A percentile compares a stretch with the other conserved stretches of the same genome.
Evolutionary conservation across 108 stramenopile species (phyloP).

Genomic region (Licmophora abbreviata): DNA sequence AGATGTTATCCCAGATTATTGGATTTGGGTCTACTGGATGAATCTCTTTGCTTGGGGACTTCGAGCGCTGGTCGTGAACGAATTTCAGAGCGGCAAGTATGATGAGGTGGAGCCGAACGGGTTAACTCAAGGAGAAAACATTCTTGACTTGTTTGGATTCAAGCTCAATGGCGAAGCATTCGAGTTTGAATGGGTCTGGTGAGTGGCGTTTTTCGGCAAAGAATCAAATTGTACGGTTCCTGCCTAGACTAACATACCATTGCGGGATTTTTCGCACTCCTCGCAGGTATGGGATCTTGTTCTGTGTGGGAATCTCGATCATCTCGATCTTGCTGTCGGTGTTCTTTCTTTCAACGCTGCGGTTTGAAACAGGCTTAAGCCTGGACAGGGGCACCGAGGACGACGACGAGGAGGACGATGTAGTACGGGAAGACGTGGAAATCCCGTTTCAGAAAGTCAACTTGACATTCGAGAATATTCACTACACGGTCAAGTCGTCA

Average conservation of each 20-base stretch:
- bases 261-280: neutral
- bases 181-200: conserved; percentile 19
- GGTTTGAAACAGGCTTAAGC: conserved; percentile 16
- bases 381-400: conserved; percentile 5
- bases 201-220: no score
- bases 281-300: conserved; percentile 10
- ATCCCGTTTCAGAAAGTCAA: conserved; percentile 34
- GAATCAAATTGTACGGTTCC: neutral
- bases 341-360: conserved; percentile 4
- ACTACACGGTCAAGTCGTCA: conserved; percentile 46
- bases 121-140: conserved; percentile 36
- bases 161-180: conserved; percentile 19
- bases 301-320: conserved; percentile 6
- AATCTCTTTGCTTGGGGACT: conserved; percentile 53
- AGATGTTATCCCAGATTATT: conserved; percentile 36
- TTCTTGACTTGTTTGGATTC: conserved; percentile 34
- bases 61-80: conserved; percentile 46
- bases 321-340: conserved; percentile 2
- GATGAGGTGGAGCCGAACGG: conserved; percentile 20
- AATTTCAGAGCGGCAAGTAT: conserved; percentile 45
- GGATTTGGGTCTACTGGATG: conserved; percentile 61
- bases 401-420: conserved; percentile 10
- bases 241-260: neutral
- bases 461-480: conserved; percentile 52
- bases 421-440: conserved; percentile 3